phyloP scores from a whole-genome alignment of 257 asterid genomes.

The Jacaranda mimosifolia region DNA sequence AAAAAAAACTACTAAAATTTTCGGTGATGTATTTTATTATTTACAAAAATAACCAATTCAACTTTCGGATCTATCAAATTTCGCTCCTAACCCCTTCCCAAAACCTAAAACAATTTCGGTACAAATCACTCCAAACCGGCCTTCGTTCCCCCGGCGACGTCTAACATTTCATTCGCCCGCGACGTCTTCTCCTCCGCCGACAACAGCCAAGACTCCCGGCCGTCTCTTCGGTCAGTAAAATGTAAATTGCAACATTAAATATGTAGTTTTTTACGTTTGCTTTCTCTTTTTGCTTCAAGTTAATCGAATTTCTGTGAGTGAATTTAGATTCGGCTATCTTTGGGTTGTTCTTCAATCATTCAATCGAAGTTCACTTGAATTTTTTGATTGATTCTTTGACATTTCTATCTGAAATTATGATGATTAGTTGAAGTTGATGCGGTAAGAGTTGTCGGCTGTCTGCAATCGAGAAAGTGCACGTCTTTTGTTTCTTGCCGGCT shows the following conservation, averaged over 20 bases:
- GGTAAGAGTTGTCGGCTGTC: constrained; percentile 10
- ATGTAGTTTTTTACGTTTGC: not conserved
- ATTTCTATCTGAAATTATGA: constrained; percentile 10
- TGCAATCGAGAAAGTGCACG: not conserved
- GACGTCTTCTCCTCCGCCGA: constrained; percentile 33
- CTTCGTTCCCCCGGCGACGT: constrained; percentile 15
- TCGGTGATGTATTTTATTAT: too few relatives aligned
- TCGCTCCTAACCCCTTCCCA: constrained; percentile 13
- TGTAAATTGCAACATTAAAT: constrained; percentile 3
- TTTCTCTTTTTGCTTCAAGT: not conserved
- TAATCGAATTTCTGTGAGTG: constrained; percentile 6
- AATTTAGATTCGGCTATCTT: constrained; percentile 15
- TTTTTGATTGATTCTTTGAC: not conserved
- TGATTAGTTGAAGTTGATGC: constrained; percentile 12
- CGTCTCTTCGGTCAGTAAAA: constrained; percentile 1
- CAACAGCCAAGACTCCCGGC: constrained; percentile 16
- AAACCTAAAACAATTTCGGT: constrained; percentile 30
- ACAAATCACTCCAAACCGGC: constrained; percentile 27
- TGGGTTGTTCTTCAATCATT: constrained; percentile 11
- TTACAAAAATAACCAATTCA: too few relatives aligned
- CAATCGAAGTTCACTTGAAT: not conserved
- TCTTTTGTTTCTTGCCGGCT: constrained; percentile 15
- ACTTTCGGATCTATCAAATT: not conserved
- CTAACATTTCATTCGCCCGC: constrained; percentile 24
- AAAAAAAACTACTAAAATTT: not conserved